These are phyloP conservation scores for Globisporangium viniferum DNA, from an alignment of 352 stramenopile species.

Conservation along the genomic window DNA sequence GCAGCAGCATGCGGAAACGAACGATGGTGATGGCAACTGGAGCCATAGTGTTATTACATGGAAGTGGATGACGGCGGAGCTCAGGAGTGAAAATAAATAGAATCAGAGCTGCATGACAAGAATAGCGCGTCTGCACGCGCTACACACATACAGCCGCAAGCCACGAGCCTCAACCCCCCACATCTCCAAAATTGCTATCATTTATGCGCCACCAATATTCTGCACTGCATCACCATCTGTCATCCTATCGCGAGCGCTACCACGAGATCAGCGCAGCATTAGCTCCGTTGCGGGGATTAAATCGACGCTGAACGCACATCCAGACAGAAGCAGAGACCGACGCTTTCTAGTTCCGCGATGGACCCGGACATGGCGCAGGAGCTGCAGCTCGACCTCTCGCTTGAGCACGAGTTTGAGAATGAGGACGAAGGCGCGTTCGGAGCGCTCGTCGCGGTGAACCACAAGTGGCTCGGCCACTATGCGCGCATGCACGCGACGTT, in stretches of 20 bases:
- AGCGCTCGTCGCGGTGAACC: slow-evolving; percentile 55
- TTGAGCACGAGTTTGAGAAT: slow-evolving; percentile 18
- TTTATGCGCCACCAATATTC: background rate
- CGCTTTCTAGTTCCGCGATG: slow-evolving; percentile 9
- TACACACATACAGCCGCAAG: background rate
- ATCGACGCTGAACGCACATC: background rate
- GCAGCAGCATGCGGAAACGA: background rate
- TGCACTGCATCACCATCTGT: background rate
- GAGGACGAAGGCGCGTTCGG: slow-evolving; percentile 39
- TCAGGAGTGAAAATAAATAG: background rate
- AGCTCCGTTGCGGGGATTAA: background rate
- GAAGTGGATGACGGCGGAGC: too few relatives aligned
- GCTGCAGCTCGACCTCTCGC: slow-evolving; percentile 37
- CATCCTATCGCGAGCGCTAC: background rate
- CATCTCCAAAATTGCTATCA: background rate
- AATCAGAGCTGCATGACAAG: background rate
- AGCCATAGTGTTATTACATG: background rate
- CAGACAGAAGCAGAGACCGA: background rate
- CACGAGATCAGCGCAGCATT: background rate
- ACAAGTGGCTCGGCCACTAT: slow-evolving; percentile 62
- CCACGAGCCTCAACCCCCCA: background rate
- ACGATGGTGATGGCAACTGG: background rate
- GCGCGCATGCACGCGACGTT: slow-evolving; percentile 54
- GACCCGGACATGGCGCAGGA: slow-evolving; percentile 11
- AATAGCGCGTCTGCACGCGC: background rate